Evolutionary conservation across 768 basidiomycete species (phyloP).

Genomic region (Russula ochroleuca): DNA sequence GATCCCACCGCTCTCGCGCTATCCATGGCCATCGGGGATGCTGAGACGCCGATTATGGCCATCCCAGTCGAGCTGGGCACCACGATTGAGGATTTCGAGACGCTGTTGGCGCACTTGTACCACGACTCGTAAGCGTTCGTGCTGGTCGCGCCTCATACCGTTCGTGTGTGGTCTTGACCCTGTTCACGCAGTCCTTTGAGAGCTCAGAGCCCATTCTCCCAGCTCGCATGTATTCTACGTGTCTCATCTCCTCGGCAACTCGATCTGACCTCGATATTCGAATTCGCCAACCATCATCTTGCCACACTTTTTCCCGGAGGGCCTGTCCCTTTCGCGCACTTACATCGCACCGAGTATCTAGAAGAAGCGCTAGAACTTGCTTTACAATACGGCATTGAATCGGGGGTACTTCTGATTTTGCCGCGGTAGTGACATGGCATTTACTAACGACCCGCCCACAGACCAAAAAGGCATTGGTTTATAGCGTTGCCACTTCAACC

Average conservation of each 20-base stretch:
- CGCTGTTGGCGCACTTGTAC: constrained; percentile 60
- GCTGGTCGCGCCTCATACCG: neutral
- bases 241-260: constrained; percentile 52
- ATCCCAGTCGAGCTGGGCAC: constrained; percentile 41
- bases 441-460: constrained; percentile 29
- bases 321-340: constrained; percentile 40
- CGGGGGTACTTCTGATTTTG: constrained; percentile 40
- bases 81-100: constrained; percentile 47
- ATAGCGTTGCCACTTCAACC: constrained; percentile 56
- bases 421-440: neutral
- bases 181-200: constrained; percentile 12
- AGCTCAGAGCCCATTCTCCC: constrained; percentile 37
- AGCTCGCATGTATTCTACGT: constrained; percentile 53
- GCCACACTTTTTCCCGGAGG: constrained; percentile 47
- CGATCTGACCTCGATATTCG: constrained; percentile 53
- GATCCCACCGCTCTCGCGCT: constrained; percentile 5
- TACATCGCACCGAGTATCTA: constrained; percentile 35
- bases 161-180: constrained; percentile 1
- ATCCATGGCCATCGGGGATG: neutral
- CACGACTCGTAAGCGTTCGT: constrained; percentile 55
- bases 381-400: constrained; percentile 42
- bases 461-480: constrained; percentile 61
- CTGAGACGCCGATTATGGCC: constrained; percentile 26
- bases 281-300: constrained; percentile 42
- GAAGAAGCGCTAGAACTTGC: constrained; percentile 55